phyloP scores from a whole-genome alignment of 805 yeast species.

The Jamesozyma piceae region DNA sequence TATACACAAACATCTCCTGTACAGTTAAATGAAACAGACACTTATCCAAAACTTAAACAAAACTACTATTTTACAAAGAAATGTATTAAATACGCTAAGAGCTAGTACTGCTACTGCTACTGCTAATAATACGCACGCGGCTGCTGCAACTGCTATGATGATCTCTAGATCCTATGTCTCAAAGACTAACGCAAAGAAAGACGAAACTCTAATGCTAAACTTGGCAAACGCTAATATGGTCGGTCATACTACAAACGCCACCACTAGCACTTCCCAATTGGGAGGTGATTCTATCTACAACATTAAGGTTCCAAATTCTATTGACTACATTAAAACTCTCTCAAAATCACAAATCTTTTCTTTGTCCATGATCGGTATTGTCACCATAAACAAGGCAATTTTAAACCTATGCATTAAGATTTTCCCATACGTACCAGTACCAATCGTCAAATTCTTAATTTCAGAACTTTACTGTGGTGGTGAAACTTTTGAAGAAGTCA shows the following conservation, averaged over 20 bases:
- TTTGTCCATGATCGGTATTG: conserved; percentile 57
- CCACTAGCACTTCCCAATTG: not conserved
- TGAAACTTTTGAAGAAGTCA: conserved; percentile 60
- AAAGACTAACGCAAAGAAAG: conserved; percentile 5
- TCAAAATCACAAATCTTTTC: conserved; percentile 50
- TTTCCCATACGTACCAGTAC: conserved; percentile 70
- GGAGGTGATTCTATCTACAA: not conserved
- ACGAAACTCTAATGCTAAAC: not conserved
- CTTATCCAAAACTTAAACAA: not conserved
- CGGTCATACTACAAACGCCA: not conserved
- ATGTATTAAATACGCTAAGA: not conserved
- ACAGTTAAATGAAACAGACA: conserved; percentile 1
- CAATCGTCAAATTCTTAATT: conserved; percentile 59
- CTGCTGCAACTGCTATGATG: not conserved
- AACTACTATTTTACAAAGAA: not conserved
- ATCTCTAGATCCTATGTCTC: conserved; percentile 4
- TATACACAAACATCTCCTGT: not conserved
- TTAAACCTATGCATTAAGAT: conserved; percentile 51
- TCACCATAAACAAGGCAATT: conserved; percentile 55
- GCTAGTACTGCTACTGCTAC: not conserved
- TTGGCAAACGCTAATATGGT: not conserved
- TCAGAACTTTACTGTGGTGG: conserved; percentile 90
- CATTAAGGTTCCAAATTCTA: conserved; percentile 13
- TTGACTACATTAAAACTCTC: conserved; percentile 43
- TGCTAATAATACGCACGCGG: no score